Evolutionary conservation across 2,329 filamentous ascomycete species (phyloP), one percentile per base, ranked within the genome.

Genomic region (Xylogone sp.): DNA sequence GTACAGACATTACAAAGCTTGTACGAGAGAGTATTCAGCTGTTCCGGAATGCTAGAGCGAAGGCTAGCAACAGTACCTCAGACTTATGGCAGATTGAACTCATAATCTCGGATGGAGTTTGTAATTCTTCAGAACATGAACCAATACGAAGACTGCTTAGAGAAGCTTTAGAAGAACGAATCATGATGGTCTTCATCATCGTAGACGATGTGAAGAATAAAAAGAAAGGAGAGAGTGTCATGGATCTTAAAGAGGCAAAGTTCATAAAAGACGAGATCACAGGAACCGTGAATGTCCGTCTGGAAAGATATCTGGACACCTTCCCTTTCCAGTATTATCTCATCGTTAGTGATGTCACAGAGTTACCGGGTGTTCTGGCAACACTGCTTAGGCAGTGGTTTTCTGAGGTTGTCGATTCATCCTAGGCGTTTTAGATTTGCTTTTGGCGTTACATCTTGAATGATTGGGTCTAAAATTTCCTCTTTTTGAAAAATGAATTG

Each of bases 251-350:
- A 68, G 87, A 91, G 69, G 93, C 91, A 34, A 84, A 84, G 65
- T 97, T 97, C 65, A 81, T 87, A 57, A 81, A 79, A 53, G 85
- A 89, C 64, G 76, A 70, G 18, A 70, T 60, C 55, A 73, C 62
- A 70, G 81, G 69, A 72, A 62, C 84, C 72, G 72, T 85, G 55
- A 80, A 84, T 63, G 82, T 97, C 51, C 86, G 87, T 62, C 91
- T 95, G 69, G 87, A 90, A 74, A 84, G 89, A 63, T 99, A 99
- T 68, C 80, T 99, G 61, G 95, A 99, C 68, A 87, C 85, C 7
- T 99, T 99, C 70, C 94, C 95, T 0, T 99, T 99, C 73, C 85
- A 88, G 68, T 99, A 97, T 74, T 99, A 97, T 68, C 74, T 99
- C 51, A 90, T 99, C 60, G 94, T 99, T 53, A 85, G 93, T 59